Evolutionary conservation across 495 filamentous ascomycete genomes (phyloP), one percentile per base, ranked within the genome.

Genomic region (Tuber umbilicatum): DNA sequence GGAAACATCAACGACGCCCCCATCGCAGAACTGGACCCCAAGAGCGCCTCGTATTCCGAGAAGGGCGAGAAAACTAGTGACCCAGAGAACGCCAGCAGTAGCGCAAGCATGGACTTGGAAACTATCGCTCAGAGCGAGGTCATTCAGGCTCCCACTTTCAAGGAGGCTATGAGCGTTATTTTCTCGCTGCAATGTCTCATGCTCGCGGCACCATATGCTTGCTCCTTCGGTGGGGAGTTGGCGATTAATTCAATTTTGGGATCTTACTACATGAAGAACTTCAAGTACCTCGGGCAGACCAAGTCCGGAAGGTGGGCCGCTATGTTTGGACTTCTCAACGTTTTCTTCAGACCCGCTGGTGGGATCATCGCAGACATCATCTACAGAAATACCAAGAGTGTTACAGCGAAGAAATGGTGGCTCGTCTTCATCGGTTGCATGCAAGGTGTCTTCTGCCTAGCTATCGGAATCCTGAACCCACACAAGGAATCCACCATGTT

Each of bases 281-380:
- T 96, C 86, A 89, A 90, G 1, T 70, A 82, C 19, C 89, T 97
- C 69, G 88, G 88, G 7, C 92, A 94, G 82, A 94, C 92, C 14
- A 83, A 86, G 38, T 89, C 91, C 10, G 89, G 91, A 3, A 87
- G 88, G 78, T 96, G 91, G 90, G 92, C 93, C 0, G 92, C 94
- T 73, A 94, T 96, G 90, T 97, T 96, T 81, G 94, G 94, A 16
- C 90, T 97, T 70, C 85, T 97, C 40, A 97, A 97, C 83, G 85
- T 94, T 45, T 83, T 91, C 73, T 91, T 88, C 73, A 88, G 94
- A 1, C 94, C 94, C 0, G 79, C 89, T 0, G 94, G 94, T 68
- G 94, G 94, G 1, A 86, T 92, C 23, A 75, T 93, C 19, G 86
- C 88, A 3, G 94, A 97, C 76, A 38, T 90, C n/a, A 80, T 94